phyloP scores from a whole-genome alignment of 2,329 filamentous ascomycete genomes.

The Talaromyces sp. region DNA sequence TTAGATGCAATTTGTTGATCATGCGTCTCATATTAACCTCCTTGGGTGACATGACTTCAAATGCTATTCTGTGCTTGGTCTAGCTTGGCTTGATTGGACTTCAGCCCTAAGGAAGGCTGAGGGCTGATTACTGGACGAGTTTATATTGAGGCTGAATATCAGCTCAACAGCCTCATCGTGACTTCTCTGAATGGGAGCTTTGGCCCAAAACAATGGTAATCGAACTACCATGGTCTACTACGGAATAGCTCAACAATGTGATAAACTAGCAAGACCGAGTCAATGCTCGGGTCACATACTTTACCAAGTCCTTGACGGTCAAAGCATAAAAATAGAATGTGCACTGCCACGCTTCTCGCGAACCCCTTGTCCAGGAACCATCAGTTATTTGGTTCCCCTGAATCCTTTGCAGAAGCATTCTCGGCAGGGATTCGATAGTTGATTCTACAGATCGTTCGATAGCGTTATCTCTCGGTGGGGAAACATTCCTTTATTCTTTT shows the following conservation, averaged over 20 bases:
- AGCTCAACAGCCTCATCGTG: not conserved
- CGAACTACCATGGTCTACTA: not conserved
- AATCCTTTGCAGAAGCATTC: not conserved
- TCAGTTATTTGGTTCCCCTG: not conserved
- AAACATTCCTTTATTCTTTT: not conserved
- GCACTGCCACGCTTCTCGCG: slow-evolving; percentile 11
- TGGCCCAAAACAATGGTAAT: not conserved
- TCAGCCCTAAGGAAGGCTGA: not conserved
- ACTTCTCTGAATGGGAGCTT: not conserved
- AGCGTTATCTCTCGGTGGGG: slow-evolving; percentile 9
- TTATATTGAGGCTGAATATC: not conserved
- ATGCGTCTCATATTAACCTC: not conserved
- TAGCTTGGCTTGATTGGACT: not conserved
- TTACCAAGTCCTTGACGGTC: not conserved
- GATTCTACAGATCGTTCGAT: slow-evolving; percentile 2
- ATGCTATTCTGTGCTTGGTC: not conserved
- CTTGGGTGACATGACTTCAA: not conserved
- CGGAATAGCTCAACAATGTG: not conserved
- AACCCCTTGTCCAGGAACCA: not conserved
- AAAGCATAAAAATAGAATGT: slow-evolving; percentile 13
- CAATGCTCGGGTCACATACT: not conserved
- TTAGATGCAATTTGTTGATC: not conserved
- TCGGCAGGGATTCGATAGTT: slow-evolving; percentile 3
- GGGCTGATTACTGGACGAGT: not conserved
- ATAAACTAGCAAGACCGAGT: not conserved